Evolutionary conservation across 176 grass and related monocot genomes (phyloP).

Genomic region (Ananas comosus): DNA sequence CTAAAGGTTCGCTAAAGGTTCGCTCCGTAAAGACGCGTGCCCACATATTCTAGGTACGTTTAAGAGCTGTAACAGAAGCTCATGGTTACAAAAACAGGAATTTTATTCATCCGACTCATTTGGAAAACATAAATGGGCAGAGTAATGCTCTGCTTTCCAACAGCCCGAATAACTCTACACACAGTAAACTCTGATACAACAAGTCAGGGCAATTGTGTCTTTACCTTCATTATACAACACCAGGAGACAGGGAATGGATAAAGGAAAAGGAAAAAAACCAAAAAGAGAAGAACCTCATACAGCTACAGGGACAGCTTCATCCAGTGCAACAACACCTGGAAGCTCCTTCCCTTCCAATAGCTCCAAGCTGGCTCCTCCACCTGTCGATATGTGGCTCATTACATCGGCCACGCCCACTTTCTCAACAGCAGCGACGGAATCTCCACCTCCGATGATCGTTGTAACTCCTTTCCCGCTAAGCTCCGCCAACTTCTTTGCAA

Average conservation of each 20-base stretch:
- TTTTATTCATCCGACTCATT: no score
- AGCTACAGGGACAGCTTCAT: conserved; percentile 29
- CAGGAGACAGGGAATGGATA: neutral
- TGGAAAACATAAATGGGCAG: neutral
- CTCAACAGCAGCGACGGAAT: conserved; percentile 39
- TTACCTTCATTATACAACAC: neutral
- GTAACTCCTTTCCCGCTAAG: conserved; percentile 31
- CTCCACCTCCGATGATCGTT: conserved; percentile 38
- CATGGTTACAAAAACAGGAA: no score
- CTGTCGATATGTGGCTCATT: conserved; percentile 49
- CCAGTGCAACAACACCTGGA: conserved; percentile 32
- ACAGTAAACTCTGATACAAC: neutral
- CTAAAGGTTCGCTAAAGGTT: no score
- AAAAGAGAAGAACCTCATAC: conserved; percentile 1
- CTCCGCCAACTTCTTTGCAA: conserved; percentile 42
- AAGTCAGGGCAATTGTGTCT: neutral
- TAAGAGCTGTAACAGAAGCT: no score
- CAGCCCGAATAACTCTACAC: neutral
- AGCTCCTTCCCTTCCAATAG: conserved; percentile 47
- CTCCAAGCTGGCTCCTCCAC: conserved; percentile 44
- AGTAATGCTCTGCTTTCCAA: neutral
- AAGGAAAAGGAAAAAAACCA: neutral
- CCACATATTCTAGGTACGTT: no score
- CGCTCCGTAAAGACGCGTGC: no score
- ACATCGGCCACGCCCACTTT: conserved; percentile 26